Percentiles rank a stretch among this genome's conserved stretches.
Conservation (phyloP, 1,139 yeast genomes). For the Arxiozyma bovina region DNA sequence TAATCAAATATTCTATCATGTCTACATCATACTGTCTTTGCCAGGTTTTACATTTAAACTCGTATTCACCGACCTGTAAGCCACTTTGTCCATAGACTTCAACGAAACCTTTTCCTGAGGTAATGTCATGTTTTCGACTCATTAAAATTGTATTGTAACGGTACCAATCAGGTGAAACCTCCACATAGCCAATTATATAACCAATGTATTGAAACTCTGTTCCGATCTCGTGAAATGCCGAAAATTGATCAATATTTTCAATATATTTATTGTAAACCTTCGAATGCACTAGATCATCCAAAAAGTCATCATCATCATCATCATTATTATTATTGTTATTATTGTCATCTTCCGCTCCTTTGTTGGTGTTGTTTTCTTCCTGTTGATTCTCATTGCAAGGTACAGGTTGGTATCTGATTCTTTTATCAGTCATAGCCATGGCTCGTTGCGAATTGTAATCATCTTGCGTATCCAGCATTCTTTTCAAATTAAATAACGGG, state of each 20-base stretch:
- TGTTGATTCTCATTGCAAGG: too few relatives aligned
- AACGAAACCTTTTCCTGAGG: not conserved
- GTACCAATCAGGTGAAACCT: not conserved
- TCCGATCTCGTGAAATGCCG: not conserved
- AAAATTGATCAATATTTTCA: not conserved
- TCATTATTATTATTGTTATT: too few relatives aligned
- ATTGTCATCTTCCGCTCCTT: not conserved
- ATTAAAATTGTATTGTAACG: not conserved
- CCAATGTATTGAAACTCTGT: not conserved
- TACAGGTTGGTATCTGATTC: not conserved
- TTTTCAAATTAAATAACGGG: not conserved
- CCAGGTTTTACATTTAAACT: slow-evolving; percentile 1
- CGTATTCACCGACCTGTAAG: not conserved
- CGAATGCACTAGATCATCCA: too few relatives aligned
- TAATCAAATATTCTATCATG: not conserved
- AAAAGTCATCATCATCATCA: too few relatives aligned
- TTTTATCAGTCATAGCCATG: too few relatives aligned
- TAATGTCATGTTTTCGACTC: not conserved
- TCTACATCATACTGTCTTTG: not conserved
- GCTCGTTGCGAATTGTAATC: slow-evolving; percentile 19
- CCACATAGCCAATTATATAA: not conserved
- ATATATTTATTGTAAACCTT: not conserved
- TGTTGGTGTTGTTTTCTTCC: too few relatives aligned
- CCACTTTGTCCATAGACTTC: not conserved
- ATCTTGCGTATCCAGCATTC: slow-evolving; percentile 11